These are phyloP conservation scores for Aspergillus persii DNA, from an alignment of 2,329 filamentous ascomycete genomes.

Conservation along the genomic window DNA sequence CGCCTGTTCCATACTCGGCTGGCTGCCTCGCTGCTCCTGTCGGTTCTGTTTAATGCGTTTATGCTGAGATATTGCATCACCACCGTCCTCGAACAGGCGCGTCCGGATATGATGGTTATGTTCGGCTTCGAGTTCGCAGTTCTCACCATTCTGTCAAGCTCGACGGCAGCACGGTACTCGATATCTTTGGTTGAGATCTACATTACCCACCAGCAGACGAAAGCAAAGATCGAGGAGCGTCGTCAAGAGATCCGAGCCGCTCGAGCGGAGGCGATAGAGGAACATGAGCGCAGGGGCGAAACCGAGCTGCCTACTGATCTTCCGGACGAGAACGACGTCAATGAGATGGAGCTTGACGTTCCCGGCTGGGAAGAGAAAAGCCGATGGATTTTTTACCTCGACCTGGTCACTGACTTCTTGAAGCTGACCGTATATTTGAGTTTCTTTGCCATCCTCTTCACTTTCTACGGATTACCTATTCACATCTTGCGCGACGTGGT, in stretches of 20 bases:
- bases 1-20: conserved; percentile 82
- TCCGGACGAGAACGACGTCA: conserved; percentile 70
- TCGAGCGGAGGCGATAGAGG: conserved; percentile 47
- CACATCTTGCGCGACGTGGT: conserved; percentile 96
- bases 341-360: conserved; percentile 92
- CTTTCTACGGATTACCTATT: conserved; percentile 92
- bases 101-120: conserved; percentile 99
- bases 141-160: conserved; percentile 73
- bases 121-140: conserved; percentile 98
- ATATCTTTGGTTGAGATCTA: conserved; percentile 75
- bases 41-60: conserved; percentile 73
- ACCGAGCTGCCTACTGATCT: conserved; percentile 44
- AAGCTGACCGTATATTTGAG: conserved; percentile 85
- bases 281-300: conserved; percentile 36
- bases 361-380: conserved; percentile 96
- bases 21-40: conserved; percentile 72
- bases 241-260: conserved; percentile 63
- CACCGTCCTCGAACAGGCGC: conserved; percentile 79
- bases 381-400: conserved; percentile 84
- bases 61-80: conserved; percentile 79
- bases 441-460: conserved; percentile 91
- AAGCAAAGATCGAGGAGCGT: conserved; percentile 64
- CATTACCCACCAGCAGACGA: conserved; percentile 72
- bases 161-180: conserved; percentile 74
- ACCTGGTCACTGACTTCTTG: conserved; percentile 82